Evolutionary conservation across 148 eudicot species (phyloP).

Genomic region (Amaranthus cruentus): DNA sequence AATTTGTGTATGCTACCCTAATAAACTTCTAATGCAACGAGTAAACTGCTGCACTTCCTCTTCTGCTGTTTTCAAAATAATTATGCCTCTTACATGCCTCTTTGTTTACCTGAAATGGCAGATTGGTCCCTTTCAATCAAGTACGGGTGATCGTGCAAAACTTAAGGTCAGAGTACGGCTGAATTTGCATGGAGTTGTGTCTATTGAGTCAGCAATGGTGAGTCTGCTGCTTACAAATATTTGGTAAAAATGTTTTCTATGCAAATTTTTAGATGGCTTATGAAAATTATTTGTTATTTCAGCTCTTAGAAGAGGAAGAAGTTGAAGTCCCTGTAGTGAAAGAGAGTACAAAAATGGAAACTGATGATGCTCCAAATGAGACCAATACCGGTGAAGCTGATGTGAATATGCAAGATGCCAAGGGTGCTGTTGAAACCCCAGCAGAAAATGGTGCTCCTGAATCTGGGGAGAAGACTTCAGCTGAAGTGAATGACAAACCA

Average conservation of each 20-base stretch:
- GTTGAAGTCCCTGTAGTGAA: constrained; percentile 67
- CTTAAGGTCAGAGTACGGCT: constrained; percentile 76
- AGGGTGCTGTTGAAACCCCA: constrained; percentile 35
- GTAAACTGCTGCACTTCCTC: not conserved
- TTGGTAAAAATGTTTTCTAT: not conserved
- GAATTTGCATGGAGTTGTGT: constrained; percentile 73
- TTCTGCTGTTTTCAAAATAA: not conserved
- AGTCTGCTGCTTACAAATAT: constrained; percentile 20
- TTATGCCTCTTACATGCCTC: not conserved
- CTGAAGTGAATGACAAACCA: constrained; percentile 60
- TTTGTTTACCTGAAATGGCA: constrained; percentile 20
- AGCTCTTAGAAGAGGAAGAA: constrained; percentile 95
- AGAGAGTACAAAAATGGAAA: constrained; percentile 67
- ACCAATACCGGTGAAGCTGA: constrained; percentile 43
- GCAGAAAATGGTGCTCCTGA: constrained; percentile 76
- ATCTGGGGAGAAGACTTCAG: constrained; percentile 55
- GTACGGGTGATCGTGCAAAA: constrained; percentile 67
- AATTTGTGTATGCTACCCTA: not conserved
- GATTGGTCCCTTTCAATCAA: constrained; percentile 85
- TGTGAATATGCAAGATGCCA: constrained; percentile 84
- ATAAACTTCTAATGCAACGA: not conserved
- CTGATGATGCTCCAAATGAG: constrained; percentile 48
- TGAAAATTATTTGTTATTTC: not conserved
- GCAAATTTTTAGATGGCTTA: not conserved
- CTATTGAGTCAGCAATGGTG: constrained; percentile 83